Base-by-base conservation (phyloP, 1,139 yeast genomes). In the Yamadazyma conglobata region DNA sequence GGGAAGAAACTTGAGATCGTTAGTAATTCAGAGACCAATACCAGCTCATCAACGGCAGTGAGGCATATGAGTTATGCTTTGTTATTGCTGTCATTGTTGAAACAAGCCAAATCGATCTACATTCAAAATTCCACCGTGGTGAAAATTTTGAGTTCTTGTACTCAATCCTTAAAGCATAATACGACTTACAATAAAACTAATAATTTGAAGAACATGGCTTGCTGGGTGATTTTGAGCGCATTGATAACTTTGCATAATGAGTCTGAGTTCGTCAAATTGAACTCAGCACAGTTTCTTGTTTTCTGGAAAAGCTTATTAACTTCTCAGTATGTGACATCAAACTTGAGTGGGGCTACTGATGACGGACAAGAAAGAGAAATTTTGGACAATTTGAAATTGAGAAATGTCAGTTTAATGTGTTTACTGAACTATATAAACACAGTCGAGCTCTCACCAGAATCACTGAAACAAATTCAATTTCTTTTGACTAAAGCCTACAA, bases 221-320 rank as follows among this genome's bases (percentile, higher is more conserved):
- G 84, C 41, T 89, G 97, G 97, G 69, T 81, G 4, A 58, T 87
- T 14, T 59, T 91, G 23, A 67, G 81, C 31, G 94, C 96, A 1
- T 60, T 88, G 25, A 82, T 89, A 55, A 79, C 87, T 13, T 74
- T 81, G 36, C 80, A 83, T 27, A 71, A 73, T 9, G 67, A 72
- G 10, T 60, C 66, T 1, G 74, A 68, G 37, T 82, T 79, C 44
- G 74, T 84, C 23, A 74, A 73, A 41, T 70, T 84, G 39, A 85
- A 86, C 49, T 69, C 87, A 4, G 74, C 91, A 0, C 95, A 86
- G 48, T 69, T 86, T 34, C 61, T 87, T 28, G 70, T 77, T 5
- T 74, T 87, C 40, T 88, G 96, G 95, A 85, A 85, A 47, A 76
- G 79, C 37, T 68, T 87, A n/a, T 60, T 88, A 32, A 82, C 88